phyloP scores from a whole-genome alignment of 331 rosid species.

The Phaseolus coccineus region DNA sequence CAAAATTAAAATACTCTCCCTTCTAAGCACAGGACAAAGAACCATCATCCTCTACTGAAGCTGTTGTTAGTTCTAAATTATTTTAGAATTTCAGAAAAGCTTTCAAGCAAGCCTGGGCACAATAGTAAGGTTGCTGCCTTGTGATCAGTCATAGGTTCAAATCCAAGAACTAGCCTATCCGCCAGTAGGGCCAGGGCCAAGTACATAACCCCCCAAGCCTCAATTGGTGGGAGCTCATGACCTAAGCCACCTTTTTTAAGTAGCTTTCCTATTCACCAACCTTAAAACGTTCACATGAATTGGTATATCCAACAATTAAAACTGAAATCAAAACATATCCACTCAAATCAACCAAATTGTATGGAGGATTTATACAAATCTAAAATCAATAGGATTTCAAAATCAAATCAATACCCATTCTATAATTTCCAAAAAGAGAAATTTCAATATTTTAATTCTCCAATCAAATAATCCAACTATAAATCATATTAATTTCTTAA shows the following conservation, averaged over 20 bases:
- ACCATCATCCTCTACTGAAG: constrained; percentile 17
- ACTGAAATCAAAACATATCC: constrained; percentile 27
- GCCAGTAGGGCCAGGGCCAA: not conserved
- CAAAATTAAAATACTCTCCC: constrained; percentile 36
- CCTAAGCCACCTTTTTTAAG: not conserved
- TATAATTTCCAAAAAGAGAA: not conserved
- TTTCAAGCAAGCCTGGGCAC: not conserved
- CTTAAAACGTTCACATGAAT: not conserved
- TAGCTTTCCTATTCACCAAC: not conserved
- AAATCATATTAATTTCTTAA: constrained; percentile 1
- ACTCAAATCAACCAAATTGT: constrained; percentile 20
- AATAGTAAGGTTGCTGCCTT: not conserved
- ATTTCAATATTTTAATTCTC: not conserved
- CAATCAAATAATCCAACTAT: not conserved
- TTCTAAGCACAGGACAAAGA: not conserved
- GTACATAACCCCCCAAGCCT: not conserved
- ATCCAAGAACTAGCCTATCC: not conserved
- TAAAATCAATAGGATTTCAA: constrained; percentile 29
- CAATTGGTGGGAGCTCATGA: not conserved
- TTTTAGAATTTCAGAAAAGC: constrained; percentile 13
- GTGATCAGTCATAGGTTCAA: not conserved
- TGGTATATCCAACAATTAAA: constrained; percentile 19
- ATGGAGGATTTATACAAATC: constrained; percentile 11
- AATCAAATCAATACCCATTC: constrained; percentile 16
- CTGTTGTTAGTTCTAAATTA: constrained; percentile 4